Base-by-base conservation (phyloP, 1,284 basidiomycete species). In the Agaricales sp. region DNA sequence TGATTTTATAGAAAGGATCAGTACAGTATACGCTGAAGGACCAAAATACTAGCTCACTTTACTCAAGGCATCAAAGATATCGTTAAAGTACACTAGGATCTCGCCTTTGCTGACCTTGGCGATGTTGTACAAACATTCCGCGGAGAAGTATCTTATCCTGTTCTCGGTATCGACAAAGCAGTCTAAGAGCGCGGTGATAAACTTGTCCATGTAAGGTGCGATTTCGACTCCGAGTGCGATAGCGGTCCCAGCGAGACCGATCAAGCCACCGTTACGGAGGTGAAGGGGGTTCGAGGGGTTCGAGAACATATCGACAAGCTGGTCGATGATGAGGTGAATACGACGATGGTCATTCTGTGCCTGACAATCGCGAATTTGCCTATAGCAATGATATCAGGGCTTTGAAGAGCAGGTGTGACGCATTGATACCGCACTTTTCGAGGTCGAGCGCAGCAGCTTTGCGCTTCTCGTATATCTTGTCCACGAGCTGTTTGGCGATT, bases 101-200 rank as follows among this genome's bases (percentile, higher is more conserved):
- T 98, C 95, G 30, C 95, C 95, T 63, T 97, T 97, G 50, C 93
- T 96, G 4, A 98, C 94, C 67, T 99, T 97, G 26, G 89, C 87
- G 51, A 99, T 96, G 68, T 99, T 99, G 73, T 99, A 99, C 59
- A 99, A 73, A 62, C 92, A 94, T 64, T 99, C 95, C 52, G 93
- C 95, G 3, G 95, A 95, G 71, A 94, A 96, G 67, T 96, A 96
- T 45, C 95, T 80, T 54, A 99, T 92, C 62, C 93, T 81, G 66
- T 91, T 92, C 71, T 99, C 96, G 2, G 87, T 78, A 65, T 99
- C 96, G 54, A 84, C 80, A 65, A 99, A 98, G 68, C 95, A 98
- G 38, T 80, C 79, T n/a, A 99, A 75, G 23, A 99, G 78, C 1
- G 92, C 88, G 26, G 86, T 83, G 25, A 97, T 82, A 61, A 99